Evolutionary conservation across 2,329 filamentous ascomycete species (phyloP).

Genomic region (Fusarium tricinctum): DNA sequence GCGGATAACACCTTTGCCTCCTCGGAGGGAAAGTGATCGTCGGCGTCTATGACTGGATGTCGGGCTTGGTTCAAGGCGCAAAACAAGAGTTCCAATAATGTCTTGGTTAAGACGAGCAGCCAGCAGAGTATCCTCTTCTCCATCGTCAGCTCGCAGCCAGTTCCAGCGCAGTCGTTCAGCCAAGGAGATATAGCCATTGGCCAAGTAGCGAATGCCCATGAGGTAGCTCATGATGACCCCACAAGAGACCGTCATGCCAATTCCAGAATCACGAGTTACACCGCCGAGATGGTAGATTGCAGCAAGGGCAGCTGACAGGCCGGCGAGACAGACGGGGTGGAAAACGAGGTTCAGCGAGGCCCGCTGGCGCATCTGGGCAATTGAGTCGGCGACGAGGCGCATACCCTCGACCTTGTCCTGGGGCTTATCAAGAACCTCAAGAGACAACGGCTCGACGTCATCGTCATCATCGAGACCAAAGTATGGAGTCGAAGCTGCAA

Average conservation of each 20-base stretch:
- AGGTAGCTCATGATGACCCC: constrained; percentile 75
- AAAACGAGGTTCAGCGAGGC: constrained; percentile 74
- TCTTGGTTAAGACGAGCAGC: constrained; percentile 77
- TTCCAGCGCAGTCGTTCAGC: constrained; percentile 73
- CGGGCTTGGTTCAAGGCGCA: constrained; percentile 70
- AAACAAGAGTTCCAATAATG: constrained; percentile 78
- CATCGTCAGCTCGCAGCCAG: constrained; percentile 66
- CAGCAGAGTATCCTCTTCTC: constrained; percentile 70
- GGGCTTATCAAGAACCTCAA: constrained; percentile 67
- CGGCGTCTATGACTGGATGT: constrained; percentile 52
- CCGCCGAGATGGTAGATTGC: constrained; percentile 63
- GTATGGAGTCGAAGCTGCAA: constrained; percentile 73
- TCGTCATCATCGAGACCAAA: constrained; percentile 55
- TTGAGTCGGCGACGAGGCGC: constrained; percentile 81
- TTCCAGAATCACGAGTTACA: constrained; percentile 64
- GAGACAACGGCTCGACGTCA: constrained; percentile 73
- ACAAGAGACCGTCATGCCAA: constrained; percentile 69
- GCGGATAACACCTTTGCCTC: constrained; percentile 78
- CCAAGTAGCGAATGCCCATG: constrained; percentile 70
- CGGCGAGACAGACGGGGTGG: constrained; percentile 69
- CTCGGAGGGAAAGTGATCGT: constrained; percentile 60
- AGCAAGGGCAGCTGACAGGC: constrained; percentile 61
- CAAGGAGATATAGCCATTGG: constrained; percentile 71
- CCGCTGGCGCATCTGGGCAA: constrained; percentile 83
- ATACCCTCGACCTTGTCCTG: constrained; percentile 77